These are phyloP conservation scores for Nicotiana noctiflora DNA, from an alignment of 257 asterid genomes.

Conservation along the genomic window DNA sequence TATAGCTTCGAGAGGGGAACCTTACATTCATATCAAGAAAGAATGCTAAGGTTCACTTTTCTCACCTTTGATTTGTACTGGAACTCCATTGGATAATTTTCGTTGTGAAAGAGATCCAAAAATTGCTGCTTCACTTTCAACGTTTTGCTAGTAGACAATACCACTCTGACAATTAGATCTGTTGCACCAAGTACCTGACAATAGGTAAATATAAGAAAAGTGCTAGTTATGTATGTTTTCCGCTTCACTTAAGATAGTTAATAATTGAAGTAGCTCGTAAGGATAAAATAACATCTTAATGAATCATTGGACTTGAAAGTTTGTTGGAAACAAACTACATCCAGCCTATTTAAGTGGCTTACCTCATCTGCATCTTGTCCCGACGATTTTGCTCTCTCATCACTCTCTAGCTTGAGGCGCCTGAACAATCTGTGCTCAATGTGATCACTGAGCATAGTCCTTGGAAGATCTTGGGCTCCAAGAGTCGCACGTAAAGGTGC, in stretches of 20 bases:
- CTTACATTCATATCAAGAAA: background rate
- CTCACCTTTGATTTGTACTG: slow-evolving; percentile 68
- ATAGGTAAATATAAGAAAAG: slow-evolving; percentile 14
- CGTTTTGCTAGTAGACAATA: slow-evolving; percentile 37
- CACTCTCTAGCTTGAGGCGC: slow-evolving; percentile 51
- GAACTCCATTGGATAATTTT: slow-evolving; percentile 56
- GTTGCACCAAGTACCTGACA: slow-evolving; percentile 57
- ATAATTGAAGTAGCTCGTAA: too few species aligned
- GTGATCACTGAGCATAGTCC: slow-evolving; percentile 63
- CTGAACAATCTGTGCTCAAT: slow-evolving; percentile 52
- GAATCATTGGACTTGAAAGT: background rate
- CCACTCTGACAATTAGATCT: slow-evolving; percentile 65
- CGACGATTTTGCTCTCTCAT: slow-evolving; percentile 39
- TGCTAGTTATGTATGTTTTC: background rate
- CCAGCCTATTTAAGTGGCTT: slow-evolving; percentile 11
- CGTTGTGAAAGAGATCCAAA: slow-evolving; percentile 46
- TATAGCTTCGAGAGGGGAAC: background rate
- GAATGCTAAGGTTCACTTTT: background rate
- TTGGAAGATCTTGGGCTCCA: slow-evolving; percentile 60
- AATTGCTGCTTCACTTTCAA: slow-evolving; percentile 59
- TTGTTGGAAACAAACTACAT: background rate
- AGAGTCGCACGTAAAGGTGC: slow-evolving; percentile 25
- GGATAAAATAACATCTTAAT: too few species aligned
- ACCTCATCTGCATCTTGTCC: slow-evolving; percentile 52
- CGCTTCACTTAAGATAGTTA: too few species aligned